Base-by-base conservation (phyloP, 495 filamentous ascomycete genomes). In the Thozetella sp. region DNA sequence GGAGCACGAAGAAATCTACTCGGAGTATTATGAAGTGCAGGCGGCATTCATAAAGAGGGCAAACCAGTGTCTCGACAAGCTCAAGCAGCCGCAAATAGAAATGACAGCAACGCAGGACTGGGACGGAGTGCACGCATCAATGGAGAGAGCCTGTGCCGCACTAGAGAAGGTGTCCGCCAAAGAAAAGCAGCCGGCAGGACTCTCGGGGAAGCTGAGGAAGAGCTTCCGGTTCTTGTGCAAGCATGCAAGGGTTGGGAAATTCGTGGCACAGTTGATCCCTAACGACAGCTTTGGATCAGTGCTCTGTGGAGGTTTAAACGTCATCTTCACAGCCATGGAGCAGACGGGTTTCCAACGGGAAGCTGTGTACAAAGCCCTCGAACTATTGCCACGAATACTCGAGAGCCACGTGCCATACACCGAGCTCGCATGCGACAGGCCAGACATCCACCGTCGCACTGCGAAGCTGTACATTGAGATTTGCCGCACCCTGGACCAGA, bases 281-380 rank as follows among this genome's bases (percentile, higher is more conserved):
- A 54, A 50, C 24, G 61, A 64, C 34, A 25, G 27, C 15, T 50
- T 57, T 9, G 54, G 54, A 26, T 57, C 60, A 0, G 55, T 59
- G 19, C 54, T 67, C 25, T 63, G 57, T 37, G 61, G 60, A 2
- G 61, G 60, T 1, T 59, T 63, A 4, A 64, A 69, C 20, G 56
- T 63, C 12, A 53, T 63, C 25, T 62, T 64, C 51, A 60, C 45
- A 9, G 64, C 57, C 11, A 15, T 63, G 46, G 17, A 60, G 24
- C 37, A 25, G 9, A 60, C 57, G 9, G 17, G 23, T 9, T 3
- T 20, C 20, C 23, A 54, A 37, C 45, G 46, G 22, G 57, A 57
- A 23, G 56, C 69, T 17, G 55, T 67, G 27, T 61, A 60, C 34
- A 60, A 50, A 15, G 60, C 64, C 1, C 58, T 66, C 11, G 64